phyloP scores from a whole-genome alignment of 208 protist genomes.

The Acanthamoeba quina region DNA sequence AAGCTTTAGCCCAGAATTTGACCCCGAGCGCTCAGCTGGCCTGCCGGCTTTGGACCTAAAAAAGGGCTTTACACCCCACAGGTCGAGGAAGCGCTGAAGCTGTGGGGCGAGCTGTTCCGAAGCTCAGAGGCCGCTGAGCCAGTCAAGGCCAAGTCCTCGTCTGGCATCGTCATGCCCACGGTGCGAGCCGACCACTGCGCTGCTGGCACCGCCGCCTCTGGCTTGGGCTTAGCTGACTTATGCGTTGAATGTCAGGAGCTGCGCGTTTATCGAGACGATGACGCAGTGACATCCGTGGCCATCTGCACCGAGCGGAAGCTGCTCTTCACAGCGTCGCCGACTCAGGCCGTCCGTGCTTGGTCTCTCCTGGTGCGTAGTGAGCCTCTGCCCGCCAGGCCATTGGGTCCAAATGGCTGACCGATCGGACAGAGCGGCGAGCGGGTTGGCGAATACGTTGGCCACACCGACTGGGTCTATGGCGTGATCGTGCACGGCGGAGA shows the following conservation, averaged over 20 bases:
- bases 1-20: background rate
- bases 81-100: background rate
- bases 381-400: background rate
- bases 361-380: background rate
- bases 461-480: slow-evolving; percentile 47
- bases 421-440: background rate
- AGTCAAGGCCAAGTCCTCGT: background rate
- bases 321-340: slow-evolving; percentile 16
- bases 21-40: background rate
- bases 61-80: background rate
- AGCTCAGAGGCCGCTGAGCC: background rate
- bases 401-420: background rate
- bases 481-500: slow-evolving; percentile 1
- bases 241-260: background rate
- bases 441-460: background rate
- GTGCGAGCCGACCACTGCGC: background rate
- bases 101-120: background rate
- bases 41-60: too few relatives aligned
- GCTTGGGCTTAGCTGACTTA: background rate
- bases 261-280: background rate
- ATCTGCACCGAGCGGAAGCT: slow-evolving; percentile 7
- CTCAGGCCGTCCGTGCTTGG: background rate
- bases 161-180: background rate
- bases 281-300: background rate
- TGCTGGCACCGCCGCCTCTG: background rate